Evolutionary conservation across 192 early-diverging fungal genomes (phyloP), one percentile per base, ranked within the genome.

Genomic region (Anaeromyces robustus): DNA sequence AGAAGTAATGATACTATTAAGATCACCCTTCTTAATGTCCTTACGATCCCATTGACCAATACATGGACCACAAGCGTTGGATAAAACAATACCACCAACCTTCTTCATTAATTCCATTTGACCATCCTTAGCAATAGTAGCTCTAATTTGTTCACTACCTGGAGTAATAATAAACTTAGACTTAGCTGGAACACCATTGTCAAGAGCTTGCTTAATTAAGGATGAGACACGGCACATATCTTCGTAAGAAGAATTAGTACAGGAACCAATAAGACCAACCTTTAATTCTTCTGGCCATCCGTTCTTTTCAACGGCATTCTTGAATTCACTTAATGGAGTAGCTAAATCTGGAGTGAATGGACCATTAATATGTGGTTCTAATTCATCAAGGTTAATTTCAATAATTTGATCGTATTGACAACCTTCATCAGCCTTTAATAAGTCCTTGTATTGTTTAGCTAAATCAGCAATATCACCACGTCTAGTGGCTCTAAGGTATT

Each of bases 1-100:
- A 78, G 96, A 97, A 85, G 96, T 98, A 86, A 98, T 91, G 88
- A 98, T 98, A 28, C 95, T 94, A 93, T 98, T 98, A 88, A 94
- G 93, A 79, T 94, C 94, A 84, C 96, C 96, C 92, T 97, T 96
- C 90, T 93, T 92, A 83, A 96, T 89, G 87, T 98, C 97, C 83
- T 95, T 86, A 85, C 97, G 97, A 86, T 97, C 96, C 97, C 97
- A 98, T 88, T 97, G 96, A 82, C 97, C 97, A 85, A 98, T 98
- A 89, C 97, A 98, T 68, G 97, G 97, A 68, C 97, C 97, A 87
- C 97, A 98, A 80, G 97, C 97, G 87, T 98, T 98, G 84, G 97
- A 95, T 14, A 96, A 92, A 68, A 98, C 95, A 77, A 92, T 85
- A 84, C 94, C 97, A 81, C 96, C 96, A 79, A 90, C 94, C 5